phyloP scores from a whole-genome alignment of 225 moss, liverwort and hornwort species.

The Polytrichum formosum region DNA sequence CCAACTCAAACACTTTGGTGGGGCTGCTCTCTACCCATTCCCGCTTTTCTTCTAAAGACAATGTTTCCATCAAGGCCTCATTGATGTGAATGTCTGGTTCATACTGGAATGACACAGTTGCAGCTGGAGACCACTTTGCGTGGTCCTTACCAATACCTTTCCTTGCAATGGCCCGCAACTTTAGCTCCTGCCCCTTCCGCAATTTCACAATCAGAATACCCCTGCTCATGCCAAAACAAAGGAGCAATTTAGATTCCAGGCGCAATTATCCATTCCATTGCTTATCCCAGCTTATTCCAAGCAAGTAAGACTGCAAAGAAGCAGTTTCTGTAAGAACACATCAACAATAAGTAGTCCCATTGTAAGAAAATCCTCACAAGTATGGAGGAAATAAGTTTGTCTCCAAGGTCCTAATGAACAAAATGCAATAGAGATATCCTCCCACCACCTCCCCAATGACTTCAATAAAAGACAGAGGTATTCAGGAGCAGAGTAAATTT shows the following conservation, averaged over 20 bases:
- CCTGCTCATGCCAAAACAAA: slow-evolving; percentile 29
- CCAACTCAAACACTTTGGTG: slow-evolving; percentile 93
- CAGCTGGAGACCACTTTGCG: slow-evolving; percentile 98
- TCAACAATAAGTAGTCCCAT: background rate
- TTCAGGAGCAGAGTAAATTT: slow-evolving; percentile 8
- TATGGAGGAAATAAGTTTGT: background rate
- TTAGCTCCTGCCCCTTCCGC: slow-evolving; percentile 90
- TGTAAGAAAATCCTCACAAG: background rate
- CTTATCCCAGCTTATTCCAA: too few relatives aligned
- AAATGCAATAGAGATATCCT: slow-evolving; percentile 3
- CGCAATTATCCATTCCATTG: too few relatives aligned
- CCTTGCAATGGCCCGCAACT: slow-evolving; percentile 87
- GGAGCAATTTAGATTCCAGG: background rate
- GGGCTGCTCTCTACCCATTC: slow-evolving; percentile 99
- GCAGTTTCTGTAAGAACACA: background rate
- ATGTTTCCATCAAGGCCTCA: slow-evolving; percentile 86
- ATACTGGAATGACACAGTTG: slow-evolving; percentile 91
- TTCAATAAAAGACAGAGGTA: background rate
- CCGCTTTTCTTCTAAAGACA: slow-evolving; percentile 80
- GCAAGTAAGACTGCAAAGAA: too few relatives aligned
- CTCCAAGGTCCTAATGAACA: background rate
- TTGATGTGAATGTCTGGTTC: slow-evolving; percentile 97
- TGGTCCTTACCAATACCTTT: slow-evolving; percentile 98
- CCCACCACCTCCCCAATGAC: background rate
- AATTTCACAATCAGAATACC: slow-evolving; percentile 92